phyloP scores from a whole-genome alignment of 306 rosid species.

The Prunus mira region DNA sequence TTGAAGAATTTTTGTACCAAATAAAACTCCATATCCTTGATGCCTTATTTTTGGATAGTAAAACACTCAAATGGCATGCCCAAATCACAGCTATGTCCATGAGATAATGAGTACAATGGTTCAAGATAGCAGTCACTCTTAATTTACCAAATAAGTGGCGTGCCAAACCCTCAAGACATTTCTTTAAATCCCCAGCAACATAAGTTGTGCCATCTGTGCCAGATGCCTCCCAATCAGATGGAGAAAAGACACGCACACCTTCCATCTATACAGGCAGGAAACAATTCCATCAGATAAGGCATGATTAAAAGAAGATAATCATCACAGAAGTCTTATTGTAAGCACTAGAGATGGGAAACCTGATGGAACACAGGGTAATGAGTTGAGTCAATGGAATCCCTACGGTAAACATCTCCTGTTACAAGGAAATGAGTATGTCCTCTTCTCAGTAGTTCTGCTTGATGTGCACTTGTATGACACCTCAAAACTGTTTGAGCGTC shows the following conservation, averaged over 20 bases:
- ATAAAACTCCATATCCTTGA: not conserved
- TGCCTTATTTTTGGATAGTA: not conserved
- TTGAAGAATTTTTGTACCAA: not conserved
- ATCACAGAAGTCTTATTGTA: slow-evolving; percentile 11
- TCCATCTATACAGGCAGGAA: slow-evolving; percentile 67
- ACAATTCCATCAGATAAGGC: slow-evolving; percentile 2
- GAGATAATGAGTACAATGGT: not conserved
- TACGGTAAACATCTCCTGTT: slow-evolving; percentile 95
- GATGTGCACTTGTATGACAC: slow-evolving; percentile 99
- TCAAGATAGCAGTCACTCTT: not conserved
- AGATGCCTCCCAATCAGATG: slow-evolving; percentile 70
- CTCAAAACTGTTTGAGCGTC: slow-evolving; percentile 83
- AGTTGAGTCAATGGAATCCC: slow-evolving; percentile 98
- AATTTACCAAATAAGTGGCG: slow-evolving; percentile 81
- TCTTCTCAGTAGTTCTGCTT: slow-evolving; percentile 77
- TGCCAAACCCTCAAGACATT: slow-evolving; percentile 96
- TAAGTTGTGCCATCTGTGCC: slow-evolving; percentile 73
- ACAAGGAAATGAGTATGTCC: slow-evolving; percentile 92
- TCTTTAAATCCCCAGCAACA: slow-evolving; percentile 82
- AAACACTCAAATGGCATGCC: not conserved
- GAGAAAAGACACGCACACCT: slow-evolving; percentile 85
- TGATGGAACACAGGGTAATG: slow-evolving; percentile 98
- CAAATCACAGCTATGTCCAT: not conserved
- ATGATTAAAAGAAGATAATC: slow-evolving; percentile 17
- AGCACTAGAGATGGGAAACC: slow-evolving; percentile 35